A percentile compares a stretch with the other conserved stretches of the same genome.
These are phyloP conservation scores for Cyberlindnera xylosilytica DNA, from an alignment of 805 yeast genomes.

Conservation along the genomic window DNA sequence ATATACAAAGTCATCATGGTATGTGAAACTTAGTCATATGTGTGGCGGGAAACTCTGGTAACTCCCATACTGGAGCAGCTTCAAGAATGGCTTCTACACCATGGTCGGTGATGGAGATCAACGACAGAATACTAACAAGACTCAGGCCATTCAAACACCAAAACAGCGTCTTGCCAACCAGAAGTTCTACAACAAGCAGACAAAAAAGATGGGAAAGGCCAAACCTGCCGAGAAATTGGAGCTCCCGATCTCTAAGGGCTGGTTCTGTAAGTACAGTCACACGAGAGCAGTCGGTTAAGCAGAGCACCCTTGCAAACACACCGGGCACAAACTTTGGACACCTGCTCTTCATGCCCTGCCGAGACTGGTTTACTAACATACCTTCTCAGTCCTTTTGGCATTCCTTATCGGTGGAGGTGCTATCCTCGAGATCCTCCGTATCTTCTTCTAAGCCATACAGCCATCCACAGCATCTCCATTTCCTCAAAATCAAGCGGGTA, in stretches of 20 bases:
- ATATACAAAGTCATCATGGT: background rate
- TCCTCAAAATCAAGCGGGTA: background rate
- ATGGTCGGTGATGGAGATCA: too few species aligned
- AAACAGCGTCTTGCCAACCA: constrained; percentile 85
- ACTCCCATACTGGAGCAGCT: too few species aligned
- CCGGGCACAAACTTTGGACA: too few species aligned
- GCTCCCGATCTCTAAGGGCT: constrained; percentile 56
- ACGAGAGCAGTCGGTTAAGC: too few species aligned
- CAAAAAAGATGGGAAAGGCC: constrained; percentile 73
- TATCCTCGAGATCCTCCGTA: constrained; percentile 59
- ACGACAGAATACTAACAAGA: too few species aligned
- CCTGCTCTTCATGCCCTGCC: too few species aligned
- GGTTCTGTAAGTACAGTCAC: constrained; percentile 50
- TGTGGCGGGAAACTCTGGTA: too few species aligned
- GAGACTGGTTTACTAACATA: constrained; percentile 23
- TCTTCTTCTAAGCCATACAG: constrained; percentile 40
- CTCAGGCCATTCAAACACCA: constrained; percentile 80
- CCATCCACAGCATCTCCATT: too few species aligned
- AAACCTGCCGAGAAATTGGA: constrained; percentile 40
- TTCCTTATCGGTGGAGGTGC: constrained; percentile 85
- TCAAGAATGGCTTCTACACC: too few species aligned
- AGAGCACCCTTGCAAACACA: too few species aligned
- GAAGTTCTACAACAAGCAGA: constrained; percentile 72
- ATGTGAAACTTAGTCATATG: too few species aligned
- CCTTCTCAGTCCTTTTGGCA: constrained; percentile 38